phyloP scores from a whole-genome alignment of 2,329 filamentous ascomycete species.

The Chaetomiaceae sp. region DNA sequence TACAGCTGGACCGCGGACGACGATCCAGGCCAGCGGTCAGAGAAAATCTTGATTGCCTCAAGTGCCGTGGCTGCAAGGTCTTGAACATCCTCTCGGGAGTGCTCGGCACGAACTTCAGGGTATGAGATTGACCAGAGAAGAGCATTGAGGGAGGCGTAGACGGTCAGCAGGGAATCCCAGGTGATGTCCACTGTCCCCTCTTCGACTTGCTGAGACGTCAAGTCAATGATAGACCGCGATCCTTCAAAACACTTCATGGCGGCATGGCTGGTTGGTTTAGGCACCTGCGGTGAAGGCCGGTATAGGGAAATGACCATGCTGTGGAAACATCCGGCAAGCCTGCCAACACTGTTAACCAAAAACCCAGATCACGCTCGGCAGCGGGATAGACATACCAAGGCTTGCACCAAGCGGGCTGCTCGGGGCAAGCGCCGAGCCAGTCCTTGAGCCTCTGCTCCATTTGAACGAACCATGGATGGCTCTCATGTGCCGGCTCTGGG shows the following conservation, averaged over 20 bases:
- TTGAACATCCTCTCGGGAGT: constrained; percentile 71
- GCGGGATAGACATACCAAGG: constrained; percentile 59
- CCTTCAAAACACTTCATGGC: constrained; percentile 81
- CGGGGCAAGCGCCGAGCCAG: constrained; percentile 75
- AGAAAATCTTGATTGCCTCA: constrained; percentile 73
- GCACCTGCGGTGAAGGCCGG: constrained; percentile 86
- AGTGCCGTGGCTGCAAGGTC: constrained; percentile 69
- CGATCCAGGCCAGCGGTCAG: constrained; percentile 88
- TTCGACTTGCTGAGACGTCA: constrained; percentile 75
- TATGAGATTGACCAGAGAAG: constrained; percentile 91
- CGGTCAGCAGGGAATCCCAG: constrained; percentile 84
- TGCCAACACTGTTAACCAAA: constrained; percentile 31
- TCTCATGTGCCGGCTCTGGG: constrained; percentile 69
- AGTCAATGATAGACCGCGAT: constrained; percentile 73
- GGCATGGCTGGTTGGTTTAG: constrained; percentile 74
- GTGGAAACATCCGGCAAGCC: constrained; percentile 68
- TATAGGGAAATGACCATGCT: constrained; percentile 86
- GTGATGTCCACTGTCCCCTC: constrained; percentile 76
- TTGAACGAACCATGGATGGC: constrained; percentile 78
- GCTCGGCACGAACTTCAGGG: constrained; percentile 68
- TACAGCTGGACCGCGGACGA: constrained; percentile 81
- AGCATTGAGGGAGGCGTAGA: constrained; percentile 90
- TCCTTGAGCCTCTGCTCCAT: constrained; percentile 75
- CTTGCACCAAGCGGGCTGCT: constrained; percentile 67
- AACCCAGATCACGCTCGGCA: too few species aligned